Evolutionary conservation across 2,329 filamentous ascomycete genomes (phyloP).

Genomic region (Setomelanomma holmii): DNA sequence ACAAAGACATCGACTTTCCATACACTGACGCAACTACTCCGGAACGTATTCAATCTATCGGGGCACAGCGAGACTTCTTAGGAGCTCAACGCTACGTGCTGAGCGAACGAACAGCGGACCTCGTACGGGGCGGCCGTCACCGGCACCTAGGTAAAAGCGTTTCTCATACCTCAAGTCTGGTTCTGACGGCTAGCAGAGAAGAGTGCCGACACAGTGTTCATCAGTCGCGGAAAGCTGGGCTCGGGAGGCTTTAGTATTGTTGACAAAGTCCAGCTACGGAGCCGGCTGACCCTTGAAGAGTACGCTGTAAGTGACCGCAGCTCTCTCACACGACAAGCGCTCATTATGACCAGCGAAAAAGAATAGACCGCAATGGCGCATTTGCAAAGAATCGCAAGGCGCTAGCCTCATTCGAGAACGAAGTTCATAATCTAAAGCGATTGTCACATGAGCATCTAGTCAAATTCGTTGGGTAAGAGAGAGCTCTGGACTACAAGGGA

Average conservation of each 20-base stretch:
- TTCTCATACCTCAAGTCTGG: background rate
- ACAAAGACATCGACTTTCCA: background rate
- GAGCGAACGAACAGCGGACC: background rate
- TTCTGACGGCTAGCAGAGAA: background rate
- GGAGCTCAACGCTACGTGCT: background rate
- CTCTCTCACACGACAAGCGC: no score
- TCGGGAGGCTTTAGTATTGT: background rate
- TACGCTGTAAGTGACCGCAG: background rate
- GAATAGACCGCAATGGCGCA: background rate
- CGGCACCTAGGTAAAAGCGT: background rate
- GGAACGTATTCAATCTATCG: background rate
- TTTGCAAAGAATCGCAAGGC: background rate
- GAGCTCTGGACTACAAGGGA: background rate
- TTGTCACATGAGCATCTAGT: background rate
- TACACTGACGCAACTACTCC: background rate
- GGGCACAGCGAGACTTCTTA: background rate
- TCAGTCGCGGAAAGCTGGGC: background rate
- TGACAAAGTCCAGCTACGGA: background rate
- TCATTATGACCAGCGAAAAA: no score
- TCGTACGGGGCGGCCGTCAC: background rate
- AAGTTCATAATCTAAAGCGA: background rate
- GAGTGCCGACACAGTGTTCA: background rate
- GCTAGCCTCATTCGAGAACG: background rate
- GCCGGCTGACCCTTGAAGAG: background rate
- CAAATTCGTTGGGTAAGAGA: background rate